Conservation (phyloP, 2,329 filamentous ascomycete genomes). For the Incumbomyces lentus region DNA sequence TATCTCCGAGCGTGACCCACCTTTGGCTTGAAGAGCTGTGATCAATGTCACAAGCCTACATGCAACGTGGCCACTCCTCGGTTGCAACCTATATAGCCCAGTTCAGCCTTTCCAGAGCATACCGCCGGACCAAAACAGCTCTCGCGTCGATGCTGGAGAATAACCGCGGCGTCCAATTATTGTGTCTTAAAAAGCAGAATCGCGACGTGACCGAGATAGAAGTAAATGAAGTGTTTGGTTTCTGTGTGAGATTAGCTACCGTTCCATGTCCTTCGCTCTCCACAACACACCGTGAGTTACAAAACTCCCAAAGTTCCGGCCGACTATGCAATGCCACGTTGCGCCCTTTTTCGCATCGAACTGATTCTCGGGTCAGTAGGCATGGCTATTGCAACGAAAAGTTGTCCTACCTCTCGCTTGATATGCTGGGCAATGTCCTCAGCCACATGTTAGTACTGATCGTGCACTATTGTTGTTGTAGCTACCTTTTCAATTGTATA, state of each 20-base stretch:
- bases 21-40: too few relatives aligned
- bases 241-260: conserved; percentile 45
- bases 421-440: conserved; percentile 93
- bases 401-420: conserved; percentile 68
- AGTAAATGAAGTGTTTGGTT: conserved; percentile 99
- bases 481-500: conserved; percentile 67
- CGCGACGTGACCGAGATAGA: conserved; percentile 96
- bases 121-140: too few relatives aligned
- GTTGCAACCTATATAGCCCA: too few relatives aligned
- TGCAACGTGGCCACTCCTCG: too few relatives aligned
- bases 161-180: conserved; percentile 32
- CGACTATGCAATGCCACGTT: conserved; percentile 99
- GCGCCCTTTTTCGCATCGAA: conserved; percentile 95
- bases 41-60: too few relatives aligned
- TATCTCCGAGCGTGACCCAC: too few relatives aligned
- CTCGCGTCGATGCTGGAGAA: too few relatives aligned
- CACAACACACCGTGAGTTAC: conserved; percentile 75
- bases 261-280: conserved; percentile 8
- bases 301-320: conserved; percentile 96
- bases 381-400: conserved; percentile 7
- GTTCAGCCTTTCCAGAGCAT: too few relatives aligned
- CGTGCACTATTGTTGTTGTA: conserved; percentile 21
- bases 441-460: conserved; percentile 2
- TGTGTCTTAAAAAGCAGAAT: conserved; percentile 99
- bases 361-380: conserved; percentile 39